Evolutionary conservation across 768 basidiomycete genomes (phyloP), one percentile per base, ranked within the genome.

Genomic region (Rhizopogon sp.): DNA sequence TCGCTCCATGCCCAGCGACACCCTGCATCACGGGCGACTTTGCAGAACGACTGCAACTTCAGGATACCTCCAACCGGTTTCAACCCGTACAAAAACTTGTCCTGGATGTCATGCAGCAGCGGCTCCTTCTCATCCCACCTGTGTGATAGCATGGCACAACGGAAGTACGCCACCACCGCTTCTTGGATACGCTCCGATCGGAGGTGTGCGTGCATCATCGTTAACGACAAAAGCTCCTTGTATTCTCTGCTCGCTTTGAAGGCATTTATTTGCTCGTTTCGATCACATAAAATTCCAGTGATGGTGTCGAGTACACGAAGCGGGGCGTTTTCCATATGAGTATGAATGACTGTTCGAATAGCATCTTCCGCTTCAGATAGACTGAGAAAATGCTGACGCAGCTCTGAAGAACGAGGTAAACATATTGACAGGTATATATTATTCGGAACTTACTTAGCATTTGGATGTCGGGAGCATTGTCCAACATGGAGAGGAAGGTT

Each of bases 1-100:
- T 69, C 67, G 0, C 58, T 59, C 66, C 67, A 69, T 5, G 61
- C 66, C 58, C 62, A 66, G 8, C 57, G 59, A 54, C 57, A 62
- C 13, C 64, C 64, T 6, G 44, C 45, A 47, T 57, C 58, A 20
- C 60, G 56, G 6, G 62, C 64, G 5, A 52, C 44, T 8, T 51
- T 59, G 43, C 60, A 64, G 53, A 65, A 66, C 1, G 57, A 35
- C 29, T 58, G 62, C 31, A 65, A 14, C 13, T 65, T 65, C 14
- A 5, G 40, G 33, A 59, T 37, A 3, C 64, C 64, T 5, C 46
- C 29, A 14, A 60, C 52, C 13, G 44, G 52, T 40, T 54, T 17
- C 39, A 65, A 59, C 16, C 57, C 61, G 43, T 56, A 66, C 29
- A 63, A 54, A 22, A 58, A 58, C 14, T 55, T 41, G 3, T 58